A percentile compares a stretch with the other conserved stretches of the same genome.
Evolutionary conservation across 306 rosid species (phyloP).

Genomic region (Mucuna pruriens): DNA sequence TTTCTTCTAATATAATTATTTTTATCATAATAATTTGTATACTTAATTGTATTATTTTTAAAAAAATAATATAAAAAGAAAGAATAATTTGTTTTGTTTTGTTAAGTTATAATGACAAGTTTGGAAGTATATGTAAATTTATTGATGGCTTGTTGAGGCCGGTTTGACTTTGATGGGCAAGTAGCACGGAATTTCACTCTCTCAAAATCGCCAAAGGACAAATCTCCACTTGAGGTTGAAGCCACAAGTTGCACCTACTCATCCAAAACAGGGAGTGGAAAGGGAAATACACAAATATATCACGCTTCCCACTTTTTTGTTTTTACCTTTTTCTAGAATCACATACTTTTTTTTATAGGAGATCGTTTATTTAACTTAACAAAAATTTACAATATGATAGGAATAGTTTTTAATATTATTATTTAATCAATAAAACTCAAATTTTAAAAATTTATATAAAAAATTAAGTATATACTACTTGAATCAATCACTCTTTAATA

Average conservation of each 20-base stretch:
- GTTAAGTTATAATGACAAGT: slow-evolving; percentile 1
- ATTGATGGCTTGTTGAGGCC: neutral
- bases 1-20: too few relatives aligned
- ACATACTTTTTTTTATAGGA: neutral
- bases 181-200: neutral
- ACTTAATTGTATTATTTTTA: neutral
- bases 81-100: neutral
- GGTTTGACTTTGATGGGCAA: slow-evolving; percentile 19
- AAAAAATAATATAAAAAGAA: neutral
- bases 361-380: neutral
- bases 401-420: too few relatives aligned
- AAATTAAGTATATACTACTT: too few relatives aligned
- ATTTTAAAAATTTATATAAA: too few relatives aligned
- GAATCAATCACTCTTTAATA: too few relatives aligned
- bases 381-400: too few relatives aligned
- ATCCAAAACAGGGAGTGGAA: neutral
- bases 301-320: neutral
- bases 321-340: neutral
- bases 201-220: neutral
- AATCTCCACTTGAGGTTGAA: neutral
- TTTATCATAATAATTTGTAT: too few relatives aligned
- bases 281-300: neutral
- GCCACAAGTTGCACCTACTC: neutral
- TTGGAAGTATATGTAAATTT: neutral
- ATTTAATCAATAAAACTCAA: too few relatives aligned